Percentiles rank a stretch among this genome's conserved stretches.
phyloP scores from a whole-genome alignment of 108 stramenopile species.

The Cyclotella choctawhatcheeana region DNA sequence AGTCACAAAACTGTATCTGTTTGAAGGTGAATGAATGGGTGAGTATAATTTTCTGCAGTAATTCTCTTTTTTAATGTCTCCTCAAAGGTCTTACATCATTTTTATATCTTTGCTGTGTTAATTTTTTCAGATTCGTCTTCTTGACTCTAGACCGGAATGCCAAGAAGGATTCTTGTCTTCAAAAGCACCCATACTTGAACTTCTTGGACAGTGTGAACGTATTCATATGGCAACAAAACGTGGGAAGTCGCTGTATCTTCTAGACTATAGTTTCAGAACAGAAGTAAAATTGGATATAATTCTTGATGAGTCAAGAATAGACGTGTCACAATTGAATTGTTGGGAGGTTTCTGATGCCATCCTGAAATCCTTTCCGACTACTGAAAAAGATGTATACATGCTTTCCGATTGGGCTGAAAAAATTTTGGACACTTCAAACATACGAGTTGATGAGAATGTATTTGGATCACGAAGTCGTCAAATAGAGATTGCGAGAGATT shows the following conservation, averaged over 20 bases:
- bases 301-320: not conserved
- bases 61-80: too few relatives aligned
- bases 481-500: not conserved
- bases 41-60: not conserved
- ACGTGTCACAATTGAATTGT: not conserved
- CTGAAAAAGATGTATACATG: not conserved
- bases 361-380: not conserved
- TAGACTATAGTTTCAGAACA: not conserved
- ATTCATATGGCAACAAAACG: not conserved
- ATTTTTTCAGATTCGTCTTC: not conserved
- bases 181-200: not conserved
- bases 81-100: too few relatives aligned
- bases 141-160: not conserved
- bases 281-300: not conserved
- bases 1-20: slow-evolving; percentile 5
- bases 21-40: not conserved
- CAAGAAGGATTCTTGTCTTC: not conserved
- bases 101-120: too few relatives aligned
- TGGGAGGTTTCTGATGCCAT: not conserved
- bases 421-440: not conserved
- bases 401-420: not conserved
- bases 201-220: not conserved
- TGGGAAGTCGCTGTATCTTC: not conserved
- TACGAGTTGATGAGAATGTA: not conserved
- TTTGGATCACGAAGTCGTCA: not conserved